Conservation (phyloP, 257 asterid species). For the Ehretia macrophylla region DNA sequence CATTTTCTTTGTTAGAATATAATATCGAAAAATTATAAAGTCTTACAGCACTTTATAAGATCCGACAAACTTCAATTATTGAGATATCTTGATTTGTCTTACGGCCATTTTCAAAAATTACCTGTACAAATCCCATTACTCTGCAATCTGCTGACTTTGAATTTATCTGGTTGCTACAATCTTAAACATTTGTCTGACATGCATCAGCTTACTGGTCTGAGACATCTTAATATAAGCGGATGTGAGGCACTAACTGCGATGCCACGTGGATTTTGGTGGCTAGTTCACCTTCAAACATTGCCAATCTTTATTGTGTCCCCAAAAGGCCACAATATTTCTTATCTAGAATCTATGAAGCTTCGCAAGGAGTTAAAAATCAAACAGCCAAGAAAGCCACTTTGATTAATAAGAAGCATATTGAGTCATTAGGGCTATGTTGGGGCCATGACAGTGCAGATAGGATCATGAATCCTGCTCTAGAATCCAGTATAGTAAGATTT, state of each 20-base stretch:
- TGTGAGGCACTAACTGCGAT: slow-evolving; percentile 13
- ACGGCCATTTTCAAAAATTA: slow-evolving; percentile 5
- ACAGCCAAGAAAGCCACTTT: slow-evolving; percentile 17
- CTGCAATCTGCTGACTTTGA: slow-evolving; percentile 16
- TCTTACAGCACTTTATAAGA: no score
- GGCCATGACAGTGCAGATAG: slow-evolving; percentile 4
- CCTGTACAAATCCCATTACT: slow-evolving; percentile 13
- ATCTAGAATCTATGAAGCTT: slow-evolving; percentile 15
- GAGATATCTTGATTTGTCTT: slow-evolving; percentile 25
- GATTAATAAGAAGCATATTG: slow-evolving; percentile 14
- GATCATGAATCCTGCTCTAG: background rate
- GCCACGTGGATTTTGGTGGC: background rate
- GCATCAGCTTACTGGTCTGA: slow-evolving; percentile 15
- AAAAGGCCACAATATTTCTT: slow-evolving; percentile 1
- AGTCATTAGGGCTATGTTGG: slow-evolving; percentile 17
- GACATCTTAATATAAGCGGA: slow-evolving; percentile 25
- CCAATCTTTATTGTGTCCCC: slow-evolving; percentile 22
- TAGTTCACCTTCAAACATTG: slow-evolving; percentile 26
- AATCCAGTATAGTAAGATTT: slow-evolving; percentile 3
- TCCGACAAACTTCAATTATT: background rate
- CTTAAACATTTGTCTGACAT: slow-evolving; percentile 22
- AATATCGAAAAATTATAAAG: no score
- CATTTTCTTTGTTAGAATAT: no score
- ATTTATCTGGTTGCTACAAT: slow-evolving; percentile 13
- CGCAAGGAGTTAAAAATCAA: slow-evolving; percentile 23